Base-by-base conservation (phyloP, 176 grass and related monocot species). In the Avena insularis region DNA sequence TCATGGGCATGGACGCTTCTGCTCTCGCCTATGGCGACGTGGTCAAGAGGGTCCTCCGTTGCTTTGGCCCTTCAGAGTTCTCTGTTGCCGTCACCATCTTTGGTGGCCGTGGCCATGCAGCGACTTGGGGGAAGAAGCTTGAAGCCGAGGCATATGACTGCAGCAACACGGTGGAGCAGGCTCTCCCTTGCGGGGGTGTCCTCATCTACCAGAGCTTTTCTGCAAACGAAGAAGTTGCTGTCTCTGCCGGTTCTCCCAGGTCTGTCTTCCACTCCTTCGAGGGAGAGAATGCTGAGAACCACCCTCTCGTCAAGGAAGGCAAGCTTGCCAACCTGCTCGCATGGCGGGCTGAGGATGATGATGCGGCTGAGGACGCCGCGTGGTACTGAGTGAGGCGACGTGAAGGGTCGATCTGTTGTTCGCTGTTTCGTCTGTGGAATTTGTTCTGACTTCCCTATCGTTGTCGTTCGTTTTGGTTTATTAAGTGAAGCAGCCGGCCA, bases 401-500 rank as follows among this genome's bases (percentile, higher is more conserved):
- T 64, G 12, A 90, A 73, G 46, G 29, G 71, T 77, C 16, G 40
- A 84, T 73, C 66, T 62, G 48, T 82, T 89, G 56, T 40, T 27
- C 6, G 59, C 47, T 64, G 53, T 75, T 51, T 9, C 15, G 13
- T 55, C 9, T 2, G 50, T 46, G 45, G 47, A 79, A 51, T 46
- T 71, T 27, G 45, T 35, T 45, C 14, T n/a, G 2, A 77, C 43
- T 63, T 17, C 15, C 7, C 71, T 60, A 78, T 88, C 46, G 62
- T 86, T 50, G 14, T 64, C 80, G 66, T 88, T 83, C 55, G 50
- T 56, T 17, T 56, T 80, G 87, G 89, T 90, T 92, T 5, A 80
- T 91, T 81, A 8, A 58, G 87, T 89, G 91, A 90, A 94, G 90
- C 94, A 93, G 94, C 90, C 81, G 91, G 94, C 94, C 88, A 92